Base-by-base conservation (phyloP, 768 basidiomycete species). In the Mycena latifolia region DNA sequence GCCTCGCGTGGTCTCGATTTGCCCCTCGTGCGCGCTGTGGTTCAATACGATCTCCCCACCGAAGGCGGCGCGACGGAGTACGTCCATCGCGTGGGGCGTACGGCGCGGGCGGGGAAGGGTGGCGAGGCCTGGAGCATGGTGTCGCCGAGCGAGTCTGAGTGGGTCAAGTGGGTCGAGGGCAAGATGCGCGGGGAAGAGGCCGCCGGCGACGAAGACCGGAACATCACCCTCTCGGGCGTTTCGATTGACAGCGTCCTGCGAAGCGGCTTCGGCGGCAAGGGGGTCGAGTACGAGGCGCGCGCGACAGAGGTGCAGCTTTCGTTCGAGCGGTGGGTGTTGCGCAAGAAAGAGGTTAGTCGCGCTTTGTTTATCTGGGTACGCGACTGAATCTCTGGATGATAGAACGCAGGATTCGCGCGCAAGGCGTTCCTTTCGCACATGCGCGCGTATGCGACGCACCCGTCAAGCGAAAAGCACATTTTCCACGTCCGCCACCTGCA, bases 1-100 rank as follows among this genome's bases (percentile, higher is more conserved):
- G 98, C 98, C 3, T 96, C 98, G n/a, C 94, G 98, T 75, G 98
- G 98, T 74, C 86, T 99, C 27, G 97, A 99, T 79, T 82, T 99
- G 28, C 96, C 96, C 7, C 85, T 93, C n/a, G 96, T 99, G 9
- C 90, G 92, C 37, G 93, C 94, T 3, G 96, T 99, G 66, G 81
- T 99, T 33, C 98, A 99, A 74, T 98, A 98, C 73, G 98, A 99
- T 76, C 87, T 99, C 24, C 97, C 98, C 0, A 99, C 98, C 0
- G 98, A 99, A 81, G 94, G 96, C 20, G 97, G 98, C 12, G 90
- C 91, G 28, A 98, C 92, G 14, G 98, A 99, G 76, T 99, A 99
- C 72, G 90, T 99, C 12, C 98, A 99, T 80, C 88, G 98, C 51
- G 94, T 99, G 10, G 98, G 98, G 29, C 90, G 98, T 55, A 99